Evolutionary conservation across 495 filamentous ascomycete species (phyloP), one percentile per base, ranked within the genome.

Genomic region (Penicillium crystallinum): DNA sequence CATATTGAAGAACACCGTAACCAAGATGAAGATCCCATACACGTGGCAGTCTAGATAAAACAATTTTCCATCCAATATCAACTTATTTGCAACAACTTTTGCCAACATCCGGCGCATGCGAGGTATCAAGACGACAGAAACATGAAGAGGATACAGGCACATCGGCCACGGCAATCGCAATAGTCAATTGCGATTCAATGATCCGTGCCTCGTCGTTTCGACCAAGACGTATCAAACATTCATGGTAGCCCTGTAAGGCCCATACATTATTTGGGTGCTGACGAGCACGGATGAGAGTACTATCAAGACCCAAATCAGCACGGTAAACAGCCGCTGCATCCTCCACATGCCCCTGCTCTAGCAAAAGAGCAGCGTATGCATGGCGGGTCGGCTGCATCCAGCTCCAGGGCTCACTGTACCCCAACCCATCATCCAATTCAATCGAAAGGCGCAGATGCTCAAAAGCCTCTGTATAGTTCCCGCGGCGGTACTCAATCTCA

Each of bases 331-430:
- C 63, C 6, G 73, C 62, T 1, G 85, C 84, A 25, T 85, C 71
- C 21, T 77, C 69, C 5, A 81, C 70, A 18, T 69, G 71, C 1
- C 75, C 77, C 46, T 87, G 85, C 52, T 88, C 85, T 10, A 84
- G 61, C 18, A 84, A 64, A 1, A 88, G 70, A 4, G 84, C 85
- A 0, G 77, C 84, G 37, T 81, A 81, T 1, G 84, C 84, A 62
- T 89, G 84, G 3, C 83, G 73, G 0, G 79, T 75, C 4, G 85
- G 83, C 51, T 84, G 81, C 82, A 87, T 85, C 83, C 82, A 86
- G 1, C 78, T 76, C 83, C 82, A 86, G 0, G 85, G 85, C 62
- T 89, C 85, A 47, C 79, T 76, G 46, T 85, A 88, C 0, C 76
- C 77, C 9, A 89, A 67, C 0, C 55, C 55, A 49, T 84, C 80